These are phyloP conservation scores for rapeseed (Brassica napus) DNA, from an alignment of 345 rosid species.

Conservation along the genomic window Da-Ae NC_063446.1:61273001-61273500, in stretches of 20 bases:
- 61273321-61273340: not conserved
- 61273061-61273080: not conserved
- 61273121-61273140: too few relatives aligned
- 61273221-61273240: not conserved
- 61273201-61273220: not conserved
- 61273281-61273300: not conserved
- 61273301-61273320: not conserved
- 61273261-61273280: not conserved
- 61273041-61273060: not conserved
- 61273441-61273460: not conserved
- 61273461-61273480: not conserved
- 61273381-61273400: not conserved
- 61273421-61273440: not conserved
- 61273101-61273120: too few relatives aligned
- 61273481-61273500: slow-evolving; percentile 2
- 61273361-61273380: not conserved
- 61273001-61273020: not conserved
- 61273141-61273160: too few relatives aligned
- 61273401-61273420: not conserved
- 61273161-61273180: too few relatives aligned
- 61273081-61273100: too few relatives aligned
- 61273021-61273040: not conserved
- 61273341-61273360: not conserved
- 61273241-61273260: not conserved
- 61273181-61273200: too few relatives aligned